Evolutionary conservation across 2,329 filamentous ascomycete species (phyloP), one percentile per base, ranked within the genome.

Genomic region (Trematosphaeria pertusa): DNA sequence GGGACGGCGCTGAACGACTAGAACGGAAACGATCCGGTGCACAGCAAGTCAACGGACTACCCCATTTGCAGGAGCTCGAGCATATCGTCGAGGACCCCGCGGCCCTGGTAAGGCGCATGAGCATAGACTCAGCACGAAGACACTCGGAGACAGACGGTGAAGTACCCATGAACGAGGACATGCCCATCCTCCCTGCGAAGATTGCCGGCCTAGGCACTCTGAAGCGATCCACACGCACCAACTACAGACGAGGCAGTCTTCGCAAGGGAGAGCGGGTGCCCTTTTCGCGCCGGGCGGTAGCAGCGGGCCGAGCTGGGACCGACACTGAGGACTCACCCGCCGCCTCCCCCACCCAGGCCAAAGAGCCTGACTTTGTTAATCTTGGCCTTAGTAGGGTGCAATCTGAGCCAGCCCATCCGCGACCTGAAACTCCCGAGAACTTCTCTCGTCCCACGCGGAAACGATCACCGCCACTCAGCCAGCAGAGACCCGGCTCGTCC

Each of bases 171-270:
- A 59, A 73, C 17, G 89, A 90, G 31, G 93, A 97, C 66, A 87
- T 88, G 76, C 91, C 92, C 5, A 96, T 97, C 54, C 76, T 97
- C 32, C 89, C 91, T 1, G 83, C 87, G 46, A 85, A 82, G 45
- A 75, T 87, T 15, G 85, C 86, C 1, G 90, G 90, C 3, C 85
- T 87, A 1, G 87, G 88, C 70, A 89, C 90, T 22, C 76, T 99
- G 37, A 87, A 94, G 59, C 84, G 94, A 52, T 97, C 94, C 10
- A 99, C 91, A 15, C 84, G 90, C 43, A 99, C 94, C 4, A 93
- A 89, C 19, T 97, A 97, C 70, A 81, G 92, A 61, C 90, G 89
- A 47, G 92, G 92, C 24, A 97, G 92, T 74, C 72, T 96, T 52
- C 87, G 88, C 39, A 89, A 87, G 56, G 88, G 89, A 18, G 88